A percentile compares a stretch with the other conserved stretches of the same genome.
Evolutionary conservation across 2,329 filamentous ascomycete genomes (phyloP).

Genomic region (Phyllosticta paracitricarpa): DNA sequence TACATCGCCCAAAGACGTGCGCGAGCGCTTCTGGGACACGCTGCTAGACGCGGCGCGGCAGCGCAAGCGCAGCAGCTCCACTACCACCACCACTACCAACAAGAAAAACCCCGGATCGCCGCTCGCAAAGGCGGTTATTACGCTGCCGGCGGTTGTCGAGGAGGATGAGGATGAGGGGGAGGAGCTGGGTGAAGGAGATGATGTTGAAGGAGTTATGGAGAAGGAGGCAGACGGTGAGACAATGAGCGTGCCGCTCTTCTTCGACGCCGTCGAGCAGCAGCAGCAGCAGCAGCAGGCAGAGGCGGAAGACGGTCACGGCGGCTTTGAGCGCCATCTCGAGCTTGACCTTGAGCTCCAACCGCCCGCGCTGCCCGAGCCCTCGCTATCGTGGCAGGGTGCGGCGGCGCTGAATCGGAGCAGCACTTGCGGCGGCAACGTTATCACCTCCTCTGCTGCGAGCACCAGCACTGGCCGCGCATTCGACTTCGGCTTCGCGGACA

Average conservation of each 20-base stretch:
- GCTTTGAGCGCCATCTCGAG: neutral
- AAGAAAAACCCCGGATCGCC: neutral
- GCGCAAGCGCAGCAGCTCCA: constrained; percentile 12
- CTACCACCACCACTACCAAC: neutral
- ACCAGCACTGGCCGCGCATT: neutral
- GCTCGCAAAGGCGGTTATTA: neutral
- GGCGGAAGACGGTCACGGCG: too few species aligned
- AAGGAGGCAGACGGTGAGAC: neutral
- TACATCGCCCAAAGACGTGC: constrained; percentile 11
- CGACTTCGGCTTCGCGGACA: neutral
- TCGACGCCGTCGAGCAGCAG: neutral
- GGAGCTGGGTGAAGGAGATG: too few species aligned
- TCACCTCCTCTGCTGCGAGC: too few species aligned
- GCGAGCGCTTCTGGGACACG: constrained; percentile 18
- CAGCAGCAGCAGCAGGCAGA: too few species aligned
- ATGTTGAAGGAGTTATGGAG: too few species aligned
- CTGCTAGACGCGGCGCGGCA: constrained; percentile 20
- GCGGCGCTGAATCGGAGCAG: neutral
- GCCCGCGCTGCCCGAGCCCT: neutral
- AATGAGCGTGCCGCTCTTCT: neutral
- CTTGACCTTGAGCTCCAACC: neutral
- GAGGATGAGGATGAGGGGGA: neutral
- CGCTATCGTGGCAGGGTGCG: neutral
- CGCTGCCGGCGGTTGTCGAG: neutral
- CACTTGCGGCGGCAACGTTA: neutral